Evolutionary conservation across 2,329 filamentous ascomycete species (phyloP).

Genomic region (Pseudogymnoascus sp.): DNA sequence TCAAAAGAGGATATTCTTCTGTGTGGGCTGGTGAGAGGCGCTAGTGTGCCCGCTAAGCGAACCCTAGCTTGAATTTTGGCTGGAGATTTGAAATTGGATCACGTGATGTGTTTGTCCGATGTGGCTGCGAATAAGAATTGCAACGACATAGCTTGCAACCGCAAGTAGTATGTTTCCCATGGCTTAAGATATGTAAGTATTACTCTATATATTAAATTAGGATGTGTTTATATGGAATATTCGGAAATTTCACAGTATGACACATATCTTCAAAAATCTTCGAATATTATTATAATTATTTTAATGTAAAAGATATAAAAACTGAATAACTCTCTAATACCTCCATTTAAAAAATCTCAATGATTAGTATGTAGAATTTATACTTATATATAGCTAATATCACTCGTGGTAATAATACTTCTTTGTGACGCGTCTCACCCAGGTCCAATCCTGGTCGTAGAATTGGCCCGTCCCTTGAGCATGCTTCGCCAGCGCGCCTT

Average conservation of each 20-base stretch:
- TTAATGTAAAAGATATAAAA: too few species aligned
- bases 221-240: not conserved
- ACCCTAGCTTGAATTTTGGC: not conserved
- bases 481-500: too few species aligned
- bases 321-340: too few species aligned
- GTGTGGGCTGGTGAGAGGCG: not conserved
- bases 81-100: not conserved
- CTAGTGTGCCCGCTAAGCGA: not conserved
- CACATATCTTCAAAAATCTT: not conserved
- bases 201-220: not conserved
- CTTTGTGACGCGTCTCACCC: too few species aligned
- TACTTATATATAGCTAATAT: too few species aligned
- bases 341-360: too few species aligned
- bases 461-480: too few species aligned
- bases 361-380: too few species aligned
- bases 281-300: not conserved
- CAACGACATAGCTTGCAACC: not conserved
- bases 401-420: too few species aligned
- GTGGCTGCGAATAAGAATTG: not conserved
- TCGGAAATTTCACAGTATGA: not conserved
- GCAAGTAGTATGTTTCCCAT: not conserved
- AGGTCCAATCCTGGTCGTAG: too few species aligned
- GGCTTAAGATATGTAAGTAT: not conserved
- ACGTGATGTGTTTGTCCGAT: not conserved
- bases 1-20: not conserved